phyloP scores from a whole-genome alignment of 2,329 filamentous ascomycete genomes.

The Aspergillus awamori region DNA sequence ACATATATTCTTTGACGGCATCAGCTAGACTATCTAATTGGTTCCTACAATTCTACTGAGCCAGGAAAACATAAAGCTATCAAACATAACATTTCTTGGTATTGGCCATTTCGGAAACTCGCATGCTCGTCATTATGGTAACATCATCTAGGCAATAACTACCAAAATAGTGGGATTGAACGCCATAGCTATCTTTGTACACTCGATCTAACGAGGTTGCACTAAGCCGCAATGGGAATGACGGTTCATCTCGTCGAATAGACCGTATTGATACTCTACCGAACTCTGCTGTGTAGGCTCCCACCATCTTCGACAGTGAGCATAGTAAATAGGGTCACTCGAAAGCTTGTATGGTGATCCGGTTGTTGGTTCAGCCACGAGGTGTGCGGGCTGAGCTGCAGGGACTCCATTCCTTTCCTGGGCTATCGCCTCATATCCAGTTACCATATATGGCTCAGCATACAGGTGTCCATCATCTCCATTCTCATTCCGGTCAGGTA shows the following conservation, averaged over 20 bases:
- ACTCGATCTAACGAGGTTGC: not conserved
- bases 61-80: no score
- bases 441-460: conserved; percentile 81
- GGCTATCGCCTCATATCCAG: conserved; percentile 74
- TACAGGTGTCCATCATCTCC: conserved; percentile 40
- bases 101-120: no score
- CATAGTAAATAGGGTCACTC: conserved; percentile 44
- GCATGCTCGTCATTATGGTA: not conserved
- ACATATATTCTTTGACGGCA: not conserved
- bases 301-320: conserved; percentile 44
- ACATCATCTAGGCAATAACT: not conserved
- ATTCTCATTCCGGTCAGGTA: conserved; percentile 19
- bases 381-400: conserved; percentile 15
- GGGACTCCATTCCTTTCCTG: conserved; percentile 61
- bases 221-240: conserved; percentile 25
- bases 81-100: no score
- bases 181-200: not conserved
- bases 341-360: conserved; percentile 39
- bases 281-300: conserved; percentile 31
- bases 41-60: no score
- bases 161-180: not conserved
- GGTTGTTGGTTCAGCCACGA: conserved; percentile 31
- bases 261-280: conserved; percentile 45
- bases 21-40: no score
- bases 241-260: conserved; percentile 38